phyloP scores from a whole-genome alignment of 208 protist species.

The Acanthamoeba lenticulata region DNA sequence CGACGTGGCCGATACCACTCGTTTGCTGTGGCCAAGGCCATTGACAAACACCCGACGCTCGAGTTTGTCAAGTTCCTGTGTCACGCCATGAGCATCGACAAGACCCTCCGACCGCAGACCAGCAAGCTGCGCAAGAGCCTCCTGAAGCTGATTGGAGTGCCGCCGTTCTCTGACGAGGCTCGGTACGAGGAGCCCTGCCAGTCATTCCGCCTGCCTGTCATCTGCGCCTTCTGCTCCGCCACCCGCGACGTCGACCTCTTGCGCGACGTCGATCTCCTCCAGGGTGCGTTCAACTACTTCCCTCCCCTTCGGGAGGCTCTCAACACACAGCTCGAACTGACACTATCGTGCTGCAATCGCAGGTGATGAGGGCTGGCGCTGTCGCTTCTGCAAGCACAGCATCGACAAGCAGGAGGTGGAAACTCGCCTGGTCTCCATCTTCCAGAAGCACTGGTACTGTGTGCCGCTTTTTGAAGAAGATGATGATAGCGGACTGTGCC shows the following conservation, averaged over 20 bases:
- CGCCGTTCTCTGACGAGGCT: constrained; percentile 1
- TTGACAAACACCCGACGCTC: constrained; percentile 34
- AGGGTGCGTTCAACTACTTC: background rate
- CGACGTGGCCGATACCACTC: constrained; percentile 21
- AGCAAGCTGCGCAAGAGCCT: constrained; percentile 80
- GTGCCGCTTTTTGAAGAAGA: background rate
- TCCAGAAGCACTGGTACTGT: constrained; percentile 69
- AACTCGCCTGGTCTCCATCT: constrained; percentile 75
- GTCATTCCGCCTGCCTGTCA: constrained; percentile 82
- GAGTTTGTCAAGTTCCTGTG: constrained; percentile 85
- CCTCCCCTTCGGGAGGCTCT: too few relatives aligned
- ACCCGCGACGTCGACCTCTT: constrained; percentile 73
- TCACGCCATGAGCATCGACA: constrained; percentile 81
- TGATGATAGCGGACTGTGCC: background rate
- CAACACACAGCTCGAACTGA: too few relatives aligned
- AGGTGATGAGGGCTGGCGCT: constrained; percentile 67
- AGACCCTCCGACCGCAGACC: constrained; percentile 70
- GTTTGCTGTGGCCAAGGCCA: constrained; percentile 39
- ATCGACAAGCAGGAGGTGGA: constrained; percentile 78
- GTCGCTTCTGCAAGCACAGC: constrained; percentile 71
- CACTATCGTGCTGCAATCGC: background rate
- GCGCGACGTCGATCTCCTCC: constrained; percentile 43
- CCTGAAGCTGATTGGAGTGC: constrained; percentile 71
- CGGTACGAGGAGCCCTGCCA: constrained; percentile 80
- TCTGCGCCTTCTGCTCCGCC: constrained; percentile 84